phyloP scores from a whole-genome alignment of 345 rosid species.

The Hibiscus syriacus region DNA sequence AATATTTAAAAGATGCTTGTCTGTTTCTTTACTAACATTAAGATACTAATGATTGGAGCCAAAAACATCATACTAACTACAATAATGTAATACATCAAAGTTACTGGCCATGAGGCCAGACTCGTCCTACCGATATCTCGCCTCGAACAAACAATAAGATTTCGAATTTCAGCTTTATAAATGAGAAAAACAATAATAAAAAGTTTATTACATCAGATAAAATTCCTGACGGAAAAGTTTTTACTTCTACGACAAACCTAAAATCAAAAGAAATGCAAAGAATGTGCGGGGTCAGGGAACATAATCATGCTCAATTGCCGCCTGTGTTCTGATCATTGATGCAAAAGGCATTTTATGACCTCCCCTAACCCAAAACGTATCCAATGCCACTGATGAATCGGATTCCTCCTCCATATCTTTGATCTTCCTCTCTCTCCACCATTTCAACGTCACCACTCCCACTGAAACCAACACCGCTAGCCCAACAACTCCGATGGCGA shows the following conservation, averaged over 20 bases:
- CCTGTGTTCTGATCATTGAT: slow-evolving; percentile 74
- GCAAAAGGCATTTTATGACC: slow-evolving; percentile 70
- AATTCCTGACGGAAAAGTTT: no score
- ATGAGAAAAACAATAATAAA: not conserved
- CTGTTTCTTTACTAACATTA: not conserved
- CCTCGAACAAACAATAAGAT: no score
- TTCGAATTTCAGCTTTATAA: no score
- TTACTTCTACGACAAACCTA: not conserved
- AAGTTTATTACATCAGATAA: not conserved
- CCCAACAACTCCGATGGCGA: slow-evolving; percentile 17
- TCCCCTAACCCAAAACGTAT: slow-evolving; percentile 40
- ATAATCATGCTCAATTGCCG: slow-evolving; percentile 47
- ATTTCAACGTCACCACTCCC: slow-evolving; percentile 7
- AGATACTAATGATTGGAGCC: not conserved
- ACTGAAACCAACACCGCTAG: slow-evolving; percentile 8
- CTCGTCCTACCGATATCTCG: no score
- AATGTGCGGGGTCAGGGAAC: slow-evolving; percentile 24
- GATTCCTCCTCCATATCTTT: slow-evolving; percentile 59
- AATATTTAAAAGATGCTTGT: not conserved
- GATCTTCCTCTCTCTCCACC: slow-evolving; percentile 31
- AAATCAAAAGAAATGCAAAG: not conserved
- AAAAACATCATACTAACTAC: not conserved
- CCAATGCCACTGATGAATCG: slow-evolving; percentile 50
- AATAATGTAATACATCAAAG: not conserved
- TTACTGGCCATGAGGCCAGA: no score